These are phyloP conservation scores for Starmerella bacillaris DNA, from an alignment of 805 yeast species.

Conservation along the genomic window DNA sequence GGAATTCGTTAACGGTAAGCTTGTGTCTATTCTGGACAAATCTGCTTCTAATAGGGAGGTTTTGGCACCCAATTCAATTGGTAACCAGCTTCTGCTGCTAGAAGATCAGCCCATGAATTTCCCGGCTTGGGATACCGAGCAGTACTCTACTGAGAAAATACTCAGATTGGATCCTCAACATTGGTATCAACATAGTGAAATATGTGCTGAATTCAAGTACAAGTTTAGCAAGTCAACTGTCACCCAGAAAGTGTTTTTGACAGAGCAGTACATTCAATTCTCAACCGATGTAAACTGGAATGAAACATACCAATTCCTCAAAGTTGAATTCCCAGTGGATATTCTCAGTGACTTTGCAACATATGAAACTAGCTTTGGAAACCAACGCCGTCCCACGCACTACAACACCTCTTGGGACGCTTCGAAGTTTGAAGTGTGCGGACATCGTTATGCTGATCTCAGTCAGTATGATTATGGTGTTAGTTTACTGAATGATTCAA, in stretches of 20 bases:
- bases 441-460: slow-evolving; percentile 83
- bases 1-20: slow-evolving; percentile 40
- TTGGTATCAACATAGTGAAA: slow-evolving; percentile 8
- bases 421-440: slow-evolving; percentile 90
- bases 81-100: slow-evolving; percentile 63
- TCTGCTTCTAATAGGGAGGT: slow-evolving; percentile 37
- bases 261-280: slow-evolving; percentile 24
- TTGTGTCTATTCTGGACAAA: slow-evolving; percentile 47
- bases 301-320: slow-evolving; percentile 70
- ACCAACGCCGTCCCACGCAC: slow-evolving; percentile 83
- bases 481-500: slow-evolving; percentile 60
- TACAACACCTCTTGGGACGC: slow-evolving; percentile 91
- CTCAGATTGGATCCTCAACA: slow-evolving; percentile 26
- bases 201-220: slow-evolving; percentile 7
- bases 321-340: slow-evolving; percentile 88
- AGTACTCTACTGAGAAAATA: slow-evolving; percentile 63
- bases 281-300: slow-evolving; percentile 60
- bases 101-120: slow-evolving; percentile 80
- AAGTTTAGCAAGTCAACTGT: slow-evolving; percentile 10
- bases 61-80: slow-evolving; percentile 47
- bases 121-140: slow-evolving; percentile 98
- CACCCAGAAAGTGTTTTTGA: slow-evolving; percentile 23
- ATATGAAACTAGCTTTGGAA: slow-evolving; percentile 88
- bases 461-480: slow-evolving; percentile 81
- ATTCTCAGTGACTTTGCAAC: slow-evolving; percentile 58